A percentile compares a stretch with the other conserved stretches of the same genome.
These are phyloP conservation scores for Fusarium paranaense DNA, from an alignment of 2,329 filamentous ascomycete species.

Conservation along the genomic window DNA sequence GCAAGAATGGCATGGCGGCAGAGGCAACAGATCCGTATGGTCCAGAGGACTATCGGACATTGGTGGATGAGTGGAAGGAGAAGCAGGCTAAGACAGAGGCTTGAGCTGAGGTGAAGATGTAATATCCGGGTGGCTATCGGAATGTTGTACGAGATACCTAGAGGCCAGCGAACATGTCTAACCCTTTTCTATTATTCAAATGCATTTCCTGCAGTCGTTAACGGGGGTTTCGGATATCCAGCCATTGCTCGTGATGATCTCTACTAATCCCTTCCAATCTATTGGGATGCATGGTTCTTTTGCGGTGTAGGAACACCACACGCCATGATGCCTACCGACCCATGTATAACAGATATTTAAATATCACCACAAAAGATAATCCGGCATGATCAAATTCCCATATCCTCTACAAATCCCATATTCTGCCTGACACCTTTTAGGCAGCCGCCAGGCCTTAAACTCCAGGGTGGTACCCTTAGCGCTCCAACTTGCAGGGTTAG, in stretches of 20 bases:
- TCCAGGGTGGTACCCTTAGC: not conserved
- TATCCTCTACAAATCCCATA: not conserved
- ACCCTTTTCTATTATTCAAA: not conserved
- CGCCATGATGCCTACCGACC: not conserved
- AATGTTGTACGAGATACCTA: not conserved
- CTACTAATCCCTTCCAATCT: not conserved
- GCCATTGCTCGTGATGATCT: not conserved
- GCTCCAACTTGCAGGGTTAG: slow-evolving; percentile 1
- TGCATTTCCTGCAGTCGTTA: not conserved
- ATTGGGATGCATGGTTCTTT: not conserved
- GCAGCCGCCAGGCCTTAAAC: slow-evolving; percentile 15
- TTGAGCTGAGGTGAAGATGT: not conserved
- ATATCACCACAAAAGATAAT: not conserved
- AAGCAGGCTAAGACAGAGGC: slow-evolving; percentile 18
- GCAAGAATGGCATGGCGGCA: slow-evolving; percentile 64
- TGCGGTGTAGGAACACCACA: not conserved
- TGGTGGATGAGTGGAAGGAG: slow-evolving; percentile 64
- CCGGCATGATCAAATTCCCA: not conserved
- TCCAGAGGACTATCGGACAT: slow-evolving; percentile 66
- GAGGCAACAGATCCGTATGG: slow-evolving; percentile 70
- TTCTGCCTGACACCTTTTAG: slow-evolving; percentile 23
- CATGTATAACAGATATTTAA: not conserved
- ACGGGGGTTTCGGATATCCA: not conserved
- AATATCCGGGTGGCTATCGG: not conserved
- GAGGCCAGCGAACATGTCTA: not conserved